Evolutionary conservation across 345 rosid species (phyloP).

Genomic region (Murraya koenigii): DNA sequence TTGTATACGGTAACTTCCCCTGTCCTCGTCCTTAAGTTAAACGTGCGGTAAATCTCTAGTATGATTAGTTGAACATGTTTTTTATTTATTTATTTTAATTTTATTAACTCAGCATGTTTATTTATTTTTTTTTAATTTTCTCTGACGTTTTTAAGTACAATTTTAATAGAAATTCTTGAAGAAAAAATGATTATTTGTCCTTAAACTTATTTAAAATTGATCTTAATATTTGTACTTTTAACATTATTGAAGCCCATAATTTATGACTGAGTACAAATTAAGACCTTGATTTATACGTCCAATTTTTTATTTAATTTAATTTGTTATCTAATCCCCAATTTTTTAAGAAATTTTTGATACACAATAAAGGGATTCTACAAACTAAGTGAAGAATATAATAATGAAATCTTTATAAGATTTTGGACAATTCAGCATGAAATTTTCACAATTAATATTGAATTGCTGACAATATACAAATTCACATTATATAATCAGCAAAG

Average conservation of each 20-base stretch:
- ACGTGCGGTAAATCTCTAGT: conserved; percentile 11
- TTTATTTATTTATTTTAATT: neutral
- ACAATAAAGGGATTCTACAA: no score
- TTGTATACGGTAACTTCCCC: conserved; percentile 2
- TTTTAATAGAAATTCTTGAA: neutral
- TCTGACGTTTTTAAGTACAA: neutral
- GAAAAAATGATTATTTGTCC: neutral
- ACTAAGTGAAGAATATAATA: no score
- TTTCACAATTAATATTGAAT: no score
- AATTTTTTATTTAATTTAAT: no score
- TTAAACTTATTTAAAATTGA: neutral
- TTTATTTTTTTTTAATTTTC: no score
- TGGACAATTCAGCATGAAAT: no score
- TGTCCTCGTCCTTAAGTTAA: neutral
- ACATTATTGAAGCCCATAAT: neutral
- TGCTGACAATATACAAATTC: no score
- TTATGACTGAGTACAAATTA: neutral
- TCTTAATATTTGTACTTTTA: neutral
- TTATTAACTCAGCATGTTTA: no score
- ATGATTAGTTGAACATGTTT: no score
- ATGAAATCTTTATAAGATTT: no score
- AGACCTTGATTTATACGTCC: neutral
- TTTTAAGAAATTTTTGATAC: neutral
- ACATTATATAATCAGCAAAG: no score
- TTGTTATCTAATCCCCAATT: neutral